phyloP scores from a whole-genome alignment of 352 stramenopile genomes.

The Phytophthora sojae region DNA sequence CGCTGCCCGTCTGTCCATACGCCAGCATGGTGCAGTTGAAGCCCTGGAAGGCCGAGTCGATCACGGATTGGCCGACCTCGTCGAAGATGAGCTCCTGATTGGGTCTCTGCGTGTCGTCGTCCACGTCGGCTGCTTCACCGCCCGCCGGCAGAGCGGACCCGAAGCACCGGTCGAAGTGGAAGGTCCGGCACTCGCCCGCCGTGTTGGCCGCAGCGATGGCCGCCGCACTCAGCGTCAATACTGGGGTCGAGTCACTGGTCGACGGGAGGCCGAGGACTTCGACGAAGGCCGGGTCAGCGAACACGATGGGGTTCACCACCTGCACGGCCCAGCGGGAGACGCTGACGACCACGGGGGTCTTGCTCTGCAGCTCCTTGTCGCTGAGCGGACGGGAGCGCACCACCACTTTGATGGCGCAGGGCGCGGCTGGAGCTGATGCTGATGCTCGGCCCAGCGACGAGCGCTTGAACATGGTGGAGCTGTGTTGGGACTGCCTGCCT shows the following conservation, averaged over 20 bases:
- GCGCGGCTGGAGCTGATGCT: not conserved
- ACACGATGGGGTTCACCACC: conserved; percentile 70
- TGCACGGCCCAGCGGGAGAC: conserved; percentile 59
- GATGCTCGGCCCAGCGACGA: not conserved
- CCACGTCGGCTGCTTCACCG: conserved; percentile 35
- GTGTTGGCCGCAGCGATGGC: conserved; percentile 44
- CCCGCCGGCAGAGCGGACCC: conserved; percentile 33
- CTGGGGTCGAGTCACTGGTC: conserved; percentile 5
- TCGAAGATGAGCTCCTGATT: conserved; percentile 85
- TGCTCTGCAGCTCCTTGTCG: conserved; percentile 55
- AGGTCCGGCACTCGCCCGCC: conserved; percentile 65
- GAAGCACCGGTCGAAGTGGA: conserved; percentile 86
- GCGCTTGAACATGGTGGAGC: conserved; percentile 19
- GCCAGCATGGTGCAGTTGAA: conserved; percentile 89
- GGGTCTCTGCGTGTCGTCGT: conserved; percentile 48
- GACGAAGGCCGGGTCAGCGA: conserved; percentile 61
- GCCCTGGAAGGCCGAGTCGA: conserved; percentile 77
- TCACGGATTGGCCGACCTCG: conserved; percentile 74
- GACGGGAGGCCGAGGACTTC: conserved; percentile 23
- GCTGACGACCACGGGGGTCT: conserved; percentile 62
- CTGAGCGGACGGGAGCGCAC: conserved; percentile 75
- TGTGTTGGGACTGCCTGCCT: not conserved
- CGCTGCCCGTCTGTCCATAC: conserved; percentile 83
- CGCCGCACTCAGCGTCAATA: conserved; percentile 38
- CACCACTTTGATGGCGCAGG: conserved; percentile 79